Evolutionary conservation across 176 grass and related monocot genomes (phyloP).

Genomic region (Bromus sterilis): DNA sequence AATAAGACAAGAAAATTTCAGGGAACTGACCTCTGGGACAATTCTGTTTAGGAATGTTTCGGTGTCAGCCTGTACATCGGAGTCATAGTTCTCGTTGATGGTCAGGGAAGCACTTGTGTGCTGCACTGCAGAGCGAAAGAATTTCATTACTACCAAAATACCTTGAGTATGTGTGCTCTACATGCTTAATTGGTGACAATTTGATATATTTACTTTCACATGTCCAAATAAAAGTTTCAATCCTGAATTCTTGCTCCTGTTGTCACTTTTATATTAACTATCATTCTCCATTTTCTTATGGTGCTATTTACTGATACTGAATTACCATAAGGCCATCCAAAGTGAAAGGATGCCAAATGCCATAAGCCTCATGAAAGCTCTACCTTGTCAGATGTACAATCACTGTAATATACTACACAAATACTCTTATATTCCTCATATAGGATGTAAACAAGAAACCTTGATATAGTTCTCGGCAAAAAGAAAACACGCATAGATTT

Average conservation of each 20-base stretch:
- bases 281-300: not conserved
- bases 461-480: not conserved
- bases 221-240: not conserved
- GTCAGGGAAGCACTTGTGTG: constrained; percentile 97
- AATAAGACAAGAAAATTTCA: not conserved
- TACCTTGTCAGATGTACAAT: not conserved
- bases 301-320: not conserved
- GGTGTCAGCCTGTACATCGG: constrained; percentile 85
- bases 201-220: not conserved
- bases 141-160: constrained; percentile 15
- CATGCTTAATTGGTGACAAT: not conserved
- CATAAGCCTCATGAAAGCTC: not conserved
- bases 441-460: not conserved
- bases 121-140: constrained; percentile 56
- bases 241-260: not conserved
- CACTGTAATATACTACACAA: not conserved
- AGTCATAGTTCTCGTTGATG: constrained; percentile 95
- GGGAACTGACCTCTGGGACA: constrained; percentile 66
- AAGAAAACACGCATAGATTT: not conserved
- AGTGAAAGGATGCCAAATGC: not conserved
- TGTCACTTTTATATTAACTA: not conserved
- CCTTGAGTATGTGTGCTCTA: not conserved
- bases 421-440: not conserved
- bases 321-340: not conserved
- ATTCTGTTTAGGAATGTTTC: constrained; percentile 91